Evolutionary conservation across 805 yeast species (phyloP), one percentile per base, ranked within the genome.

Genomic region (Ogataea pignaliae): DNA sequence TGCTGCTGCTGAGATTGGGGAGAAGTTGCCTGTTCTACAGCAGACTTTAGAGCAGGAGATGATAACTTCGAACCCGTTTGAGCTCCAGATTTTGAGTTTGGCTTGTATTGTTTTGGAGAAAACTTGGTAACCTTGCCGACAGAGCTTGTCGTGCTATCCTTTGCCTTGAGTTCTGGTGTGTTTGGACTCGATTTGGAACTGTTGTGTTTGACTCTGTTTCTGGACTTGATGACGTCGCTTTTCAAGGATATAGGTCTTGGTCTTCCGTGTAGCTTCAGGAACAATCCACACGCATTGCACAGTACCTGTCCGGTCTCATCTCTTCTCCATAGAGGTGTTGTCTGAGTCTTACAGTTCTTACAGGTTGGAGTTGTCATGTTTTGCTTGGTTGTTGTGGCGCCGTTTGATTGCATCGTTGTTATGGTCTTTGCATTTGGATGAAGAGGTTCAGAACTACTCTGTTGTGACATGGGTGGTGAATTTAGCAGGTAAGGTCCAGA

Each of bases 241-340:
- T 90, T 90, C 57, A 90, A 71, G 18, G 89, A 81, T 43, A 89
- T 89, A 6, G 98, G 97, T 56, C 98, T 75, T 33, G 96, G 88
- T 42, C 95, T 78, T 18, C 97, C 96, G 60, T 90, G 98, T 35
- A 90, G 74, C 66, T 90, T 90, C 47, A 89, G 68, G 57, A 88
- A 88, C 40, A 88, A 70, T 0, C 97, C 97, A 69, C 97, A 88
- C 10, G 98, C 98, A 68, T 90, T 90, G 64, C 98, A 90, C 39
- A 90, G 73, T 30, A 90, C 95, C 55, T 83, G 84, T 13, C 95
- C 95, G 10, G 86, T 79, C 57, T 89, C 97, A 65, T 90, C 97
- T 51, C 97, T 74, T 65, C 97, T 76, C 97, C 97, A 90, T 28
- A 90, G 70, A 1, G 98, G 97, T 2, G 98, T 90, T 1, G 93